Evolutionary conservation across 495 filamentous ascomycete genomes (phyloP).

Genomic region (Aspergillus indologenus): DNA sequence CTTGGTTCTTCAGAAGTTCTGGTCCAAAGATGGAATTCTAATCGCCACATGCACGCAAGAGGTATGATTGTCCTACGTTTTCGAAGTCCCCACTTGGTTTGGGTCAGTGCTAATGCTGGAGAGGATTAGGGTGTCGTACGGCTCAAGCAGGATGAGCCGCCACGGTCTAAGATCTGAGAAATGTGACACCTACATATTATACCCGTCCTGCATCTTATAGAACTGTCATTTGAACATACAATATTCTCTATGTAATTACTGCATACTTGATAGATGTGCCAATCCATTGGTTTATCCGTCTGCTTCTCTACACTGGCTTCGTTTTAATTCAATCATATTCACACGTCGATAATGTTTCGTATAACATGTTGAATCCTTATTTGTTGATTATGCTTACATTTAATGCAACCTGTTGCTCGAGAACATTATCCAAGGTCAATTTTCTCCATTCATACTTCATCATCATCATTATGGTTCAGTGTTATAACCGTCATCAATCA

Average conservation of each 20-base stretch:
- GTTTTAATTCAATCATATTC: background rate
- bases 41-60: constrained; percentile 62
- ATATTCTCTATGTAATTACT: background rate
- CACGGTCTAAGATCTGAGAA: constrained; percentile 29
- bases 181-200: background rate
- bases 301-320: no score
- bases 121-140: constrained; percentile 41
- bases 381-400: no score
- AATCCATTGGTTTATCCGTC: no score
- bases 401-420: background rate
- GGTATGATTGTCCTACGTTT: constrained; percentile 26
- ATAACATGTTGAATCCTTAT: no score
- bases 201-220: background rate
- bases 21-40: constrained; percentile 74
- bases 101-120: constrained; percentile 8
- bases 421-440: background rate
- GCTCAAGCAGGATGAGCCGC: constrained; percentile 43
- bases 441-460: background rate
- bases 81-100: background rate
- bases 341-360: no score
- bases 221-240: background rate
- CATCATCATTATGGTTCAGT: background rate
- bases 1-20: constrained; percentile 84
- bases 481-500: background rate
- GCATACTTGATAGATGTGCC: background rate